Conservation (phyloP, 176 grass and related monocot genomes). For the Aechmea fasciata region DNA sequence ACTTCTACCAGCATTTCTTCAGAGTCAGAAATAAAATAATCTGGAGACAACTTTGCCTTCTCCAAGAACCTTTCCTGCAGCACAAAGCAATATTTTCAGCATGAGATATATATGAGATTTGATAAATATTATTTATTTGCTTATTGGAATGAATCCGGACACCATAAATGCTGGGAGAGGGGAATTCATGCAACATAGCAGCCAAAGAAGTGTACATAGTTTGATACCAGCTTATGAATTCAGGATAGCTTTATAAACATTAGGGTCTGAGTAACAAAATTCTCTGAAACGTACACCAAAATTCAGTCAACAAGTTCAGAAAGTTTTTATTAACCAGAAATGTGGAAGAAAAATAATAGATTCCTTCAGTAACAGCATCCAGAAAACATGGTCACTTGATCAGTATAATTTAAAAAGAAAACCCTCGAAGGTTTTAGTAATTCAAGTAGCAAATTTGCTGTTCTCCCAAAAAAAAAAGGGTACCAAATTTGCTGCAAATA, state of each 20-base stretch:
- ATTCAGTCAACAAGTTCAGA: too few species aligned
- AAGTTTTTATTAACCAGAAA: too few species aligned
- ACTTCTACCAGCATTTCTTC: slow-evolving; percentile 75
- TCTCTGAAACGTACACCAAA: too few species aligned
- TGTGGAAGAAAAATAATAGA: too few species aligned
- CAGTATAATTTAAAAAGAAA: not conserved
- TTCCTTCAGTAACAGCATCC: not conserved
- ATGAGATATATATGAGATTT: not conserved
- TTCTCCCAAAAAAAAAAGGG: not conserved
- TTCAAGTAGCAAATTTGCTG: too few species aligned
- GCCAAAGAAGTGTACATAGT: too few species aligned
- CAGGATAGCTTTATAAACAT: too few species aligned
- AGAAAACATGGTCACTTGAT: not conserved
- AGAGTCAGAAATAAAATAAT: slow-evolving; percentile 92
- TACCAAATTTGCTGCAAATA: slow-evolving; percentile 11
- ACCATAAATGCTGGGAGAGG: not conserved
- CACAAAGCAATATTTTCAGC: slow-evolving; percentile 12
- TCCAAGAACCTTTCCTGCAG: slow-evolving; percentile 81
- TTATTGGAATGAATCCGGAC: not conserved
- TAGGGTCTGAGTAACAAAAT: too few species aligned
- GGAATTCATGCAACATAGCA: not conserved
- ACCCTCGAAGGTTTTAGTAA: not conserved
- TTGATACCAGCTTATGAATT: too few species aligned
- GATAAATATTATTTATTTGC: not conserved
- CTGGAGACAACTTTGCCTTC: slow-evolving; percentile 81